Evolutionary conservation across 192 early-diverging fungal species (phyloP).

Genomic region (Coemansia sp.): DNA sequence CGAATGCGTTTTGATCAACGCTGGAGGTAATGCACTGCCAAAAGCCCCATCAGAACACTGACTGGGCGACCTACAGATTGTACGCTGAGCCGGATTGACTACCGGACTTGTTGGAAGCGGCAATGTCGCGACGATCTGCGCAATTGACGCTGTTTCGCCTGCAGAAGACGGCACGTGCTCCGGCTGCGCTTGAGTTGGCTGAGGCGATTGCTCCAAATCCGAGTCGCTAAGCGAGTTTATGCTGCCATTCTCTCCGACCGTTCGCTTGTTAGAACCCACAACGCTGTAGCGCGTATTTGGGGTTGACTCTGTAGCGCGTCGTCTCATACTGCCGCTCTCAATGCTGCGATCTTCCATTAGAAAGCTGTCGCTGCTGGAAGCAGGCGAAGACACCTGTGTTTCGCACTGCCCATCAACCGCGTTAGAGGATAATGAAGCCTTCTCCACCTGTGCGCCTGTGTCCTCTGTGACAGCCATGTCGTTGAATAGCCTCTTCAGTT

Average conservation of each 20-base stretch:
- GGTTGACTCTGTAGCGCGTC: not conserved
- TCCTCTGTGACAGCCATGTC: constrained; percentile 10
- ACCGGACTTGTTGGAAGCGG: constrained; percentile 6
- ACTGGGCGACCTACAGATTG: constrained; percentile 25
- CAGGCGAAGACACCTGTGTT: not conserved
- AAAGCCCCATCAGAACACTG: constrained; percentile 20
- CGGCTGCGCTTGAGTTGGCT: not conserved
- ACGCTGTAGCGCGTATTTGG: constrained; percentile 5
- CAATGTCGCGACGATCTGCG: not conserved
- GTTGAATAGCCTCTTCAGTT: constrained; percentile 49
- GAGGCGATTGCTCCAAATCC: constrained; percentile 20
- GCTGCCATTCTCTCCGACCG: constrained; percentile 26
- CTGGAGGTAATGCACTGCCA: constrained; percentile 8
- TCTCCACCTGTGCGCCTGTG: not conserved
- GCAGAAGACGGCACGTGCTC: constrained; percentile 2
- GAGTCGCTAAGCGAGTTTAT: constrained; percentile 39
- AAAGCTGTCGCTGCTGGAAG: constrained; percentile 39
- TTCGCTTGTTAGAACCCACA: not conserved
- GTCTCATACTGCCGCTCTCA: not conserved
- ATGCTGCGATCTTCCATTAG: not conserved
- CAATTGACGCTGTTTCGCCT: constrained; percentile 3
- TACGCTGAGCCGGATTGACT: constrained; percentile 21
- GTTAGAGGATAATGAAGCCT: not conserved
- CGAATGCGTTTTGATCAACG: constrained; percentile 35
- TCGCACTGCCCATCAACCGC: not conserved